These are phyloP conservation scores for Ganoderma meredithae DNA, from an alignment of 1,284 basidiomycete species.

Conservation along the genomic window DNA sequence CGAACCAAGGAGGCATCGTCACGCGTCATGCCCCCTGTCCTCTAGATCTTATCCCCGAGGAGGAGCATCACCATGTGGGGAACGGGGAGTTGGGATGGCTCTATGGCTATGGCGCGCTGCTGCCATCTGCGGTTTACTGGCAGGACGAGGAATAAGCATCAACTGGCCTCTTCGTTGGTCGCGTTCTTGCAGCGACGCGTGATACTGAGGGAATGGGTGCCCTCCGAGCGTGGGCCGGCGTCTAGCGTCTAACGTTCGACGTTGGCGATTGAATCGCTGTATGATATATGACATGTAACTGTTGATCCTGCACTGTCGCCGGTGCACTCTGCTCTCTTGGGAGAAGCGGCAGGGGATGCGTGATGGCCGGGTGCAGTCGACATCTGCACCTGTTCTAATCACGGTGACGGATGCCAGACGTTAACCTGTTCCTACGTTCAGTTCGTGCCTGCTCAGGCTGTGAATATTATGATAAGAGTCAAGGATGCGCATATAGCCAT, in stretches of 20 bases:
- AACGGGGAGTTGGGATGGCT: too few relatives aligned
- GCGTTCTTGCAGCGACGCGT: too few relatives aligned
- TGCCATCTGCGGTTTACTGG: neutral
- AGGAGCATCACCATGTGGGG: too few relatives aligned
- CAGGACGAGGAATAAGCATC: neutral
- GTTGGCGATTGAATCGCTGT: neutral
- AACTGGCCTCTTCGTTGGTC: neutral
- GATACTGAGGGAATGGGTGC: neutral
- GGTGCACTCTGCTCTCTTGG: neutral
- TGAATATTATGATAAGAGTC: neutral
- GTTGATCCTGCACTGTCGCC: neutral
- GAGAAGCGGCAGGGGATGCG: neutral
- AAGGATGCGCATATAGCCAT: neutral
- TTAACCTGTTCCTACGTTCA: neutral
- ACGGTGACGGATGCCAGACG: neutral
- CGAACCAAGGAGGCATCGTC: neutral
- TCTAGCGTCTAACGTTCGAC: neutral
- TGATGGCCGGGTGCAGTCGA: constrained; percentile 6
- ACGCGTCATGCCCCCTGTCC: neutral
- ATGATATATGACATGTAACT: too few relatives aligned
- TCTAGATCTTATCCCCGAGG: too few relatives aligned
- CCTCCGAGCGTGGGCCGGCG: neutral
- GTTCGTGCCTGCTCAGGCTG: neutral
- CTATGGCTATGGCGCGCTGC: neutral
- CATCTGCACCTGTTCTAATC: neutral